These are phyloP conservation scores for Mucor mucedo DNA, from an alignment of 371 early-diverging fungal species.

Conservation along the genomic window DNA sequence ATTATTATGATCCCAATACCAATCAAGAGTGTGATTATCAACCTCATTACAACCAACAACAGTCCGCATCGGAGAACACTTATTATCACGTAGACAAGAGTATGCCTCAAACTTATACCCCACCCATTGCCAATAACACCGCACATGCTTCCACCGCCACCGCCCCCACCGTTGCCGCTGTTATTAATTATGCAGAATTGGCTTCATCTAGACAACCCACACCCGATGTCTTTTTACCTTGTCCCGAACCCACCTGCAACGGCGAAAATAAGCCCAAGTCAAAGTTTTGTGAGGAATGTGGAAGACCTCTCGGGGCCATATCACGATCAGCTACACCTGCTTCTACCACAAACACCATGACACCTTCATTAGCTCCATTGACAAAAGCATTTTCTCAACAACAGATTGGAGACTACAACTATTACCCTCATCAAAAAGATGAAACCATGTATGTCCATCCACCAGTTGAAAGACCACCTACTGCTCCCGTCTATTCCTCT, in stretches of 20 bases:
- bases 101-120: constrained; percentile 20
- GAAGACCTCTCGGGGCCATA: constrained; percentile 54
- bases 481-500: constrained; percentile 28
- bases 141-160: constrained; percentile 21
- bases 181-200: constrained; percentile 12
- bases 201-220: constrained; percentile 30
- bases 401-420: constrained; percentile 12
- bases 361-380: constrained; percentile 4
- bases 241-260: constrained; percentile 63
- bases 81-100: constrained; percentile 12
- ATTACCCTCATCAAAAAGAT: background rate
- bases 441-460: constrained; percentile 8
- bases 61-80: constrained; percentile 7
- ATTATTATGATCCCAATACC: constrained; percentile 43
- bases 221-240: constrained; percentile 46
- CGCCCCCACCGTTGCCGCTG: constrained; percentile 16
- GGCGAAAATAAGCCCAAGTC: constrained; percentile 68
- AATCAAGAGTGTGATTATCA: constrained; percentile 31
- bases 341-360: background rate
- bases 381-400: constrained; percentile 23
- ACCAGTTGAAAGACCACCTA: constrained; percentile 28
- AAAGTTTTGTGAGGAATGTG: constrained; percentile 79
- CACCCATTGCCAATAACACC: constrained; percentile 28
- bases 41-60: constrained; percentile 18
- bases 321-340: constrained; percentile 56